Conservation (phyloP, 1,284 basidiomycete genomes). For the Austroboletus novae-zelandiae region DNA sequence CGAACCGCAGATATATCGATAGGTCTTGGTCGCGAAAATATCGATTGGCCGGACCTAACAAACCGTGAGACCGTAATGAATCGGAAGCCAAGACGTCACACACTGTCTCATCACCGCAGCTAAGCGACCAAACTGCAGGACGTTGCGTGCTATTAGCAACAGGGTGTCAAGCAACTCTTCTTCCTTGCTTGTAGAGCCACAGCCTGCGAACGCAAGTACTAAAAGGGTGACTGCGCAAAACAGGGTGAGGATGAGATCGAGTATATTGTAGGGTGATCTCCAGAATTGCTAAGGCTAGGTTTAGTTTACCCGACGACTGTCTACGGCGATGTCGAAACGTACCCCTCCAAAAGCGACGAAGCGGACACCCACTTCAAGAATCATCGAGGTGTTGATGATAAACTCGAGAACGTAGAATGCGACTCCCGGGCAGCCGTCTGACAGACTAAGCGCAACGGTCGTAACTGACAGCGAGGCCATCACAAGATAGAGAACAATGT, state of each 20-base stretch:
- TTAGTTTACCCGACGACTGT: constrained; percentile 5
- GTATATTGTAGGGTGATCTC: constrained; percentile 86
- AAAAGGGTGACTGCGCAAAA: constrained; percentile 88
- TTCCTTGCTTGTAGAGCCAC: constrained; percentile 74
- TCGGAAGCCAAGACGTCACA: constrained; percentile 30
- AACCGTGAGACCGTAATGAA: constrained; percentile 10
- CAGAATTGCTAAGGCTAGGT: constrained; percentile 79
- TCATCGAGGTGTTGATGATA: constrained; percentile 90
- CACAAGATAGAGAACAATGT: constrained; percentile 82
- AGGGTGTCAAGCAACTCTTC: constrained; percentile 92
- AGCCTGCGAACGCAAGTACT: constrained; percentile 80
- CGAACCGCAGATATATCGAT: constrained; percentile 83
- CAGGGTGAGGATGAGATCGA: constrained; percentile 81
- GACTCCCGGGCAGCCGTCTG: constrained; percentile 73
- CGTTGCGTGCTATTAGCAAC: constrained; percentile 85
- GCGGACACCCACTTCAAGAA: constrained; percentile 84
- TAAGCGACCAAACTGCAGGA: constrained; percentile 86
- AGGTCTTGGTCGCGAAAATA: constrained; percentile 87
- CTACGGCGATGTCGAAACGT: constrained; percentile 28
- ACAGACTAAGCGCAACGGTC: constrained; percentile 85
- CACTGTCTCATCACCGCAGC: constrained; percentile 90
- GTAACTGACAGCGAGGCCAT: constrained; percentile 91
- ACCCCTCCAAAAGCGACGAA: constrained; percentile 90
- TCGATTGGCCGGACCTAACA: constrained; percentile 86
- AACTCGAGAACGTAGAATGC: constrained; percentile 90